phyloP scores from a whole-genome alignment of 768 basidiomycete genomes.

The Suillus sp. region DNA sequence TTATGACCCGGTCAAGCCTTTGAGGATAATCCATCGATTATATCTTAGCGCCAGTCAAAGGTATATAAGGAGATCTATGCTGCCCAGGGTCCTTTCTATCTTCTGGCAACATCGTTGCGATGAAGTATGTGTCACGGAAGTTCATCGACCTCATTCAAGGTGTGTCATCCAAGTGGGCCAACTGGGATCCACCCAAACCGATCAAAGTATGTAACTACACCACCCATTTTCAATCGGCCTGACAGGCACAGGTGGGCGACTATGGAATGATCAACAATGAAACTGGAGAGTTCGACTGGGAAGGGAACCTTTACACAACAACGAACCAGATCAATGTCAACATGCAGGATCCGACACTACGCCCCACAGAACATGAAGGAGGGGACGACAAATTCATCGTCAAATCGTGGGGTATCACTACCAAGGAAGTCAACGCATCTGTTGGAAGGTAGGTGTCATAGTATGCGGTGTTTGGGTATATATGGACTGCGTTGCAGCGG shows the following conservation, averaged over 20 bases:
- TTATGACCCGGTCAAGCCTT: background rate
- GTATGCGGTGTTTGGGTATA: background rate
- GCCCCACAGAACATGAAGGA: conserved; percentile 16
- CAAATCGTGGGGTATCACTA: conserved; percentile 27
- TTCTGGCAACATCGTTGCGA: background rate
- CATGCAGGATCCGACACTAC: conserved; percentile 6
- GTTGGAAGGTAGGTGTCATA: conserved; percentile 24
- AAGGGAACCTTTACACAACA: conserved; percentile 19
- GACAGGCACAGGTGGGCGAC: conserved; percentile 27
- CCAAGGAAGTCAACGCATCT: conserved; percentile 9
- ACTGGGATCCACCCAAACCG: conserved; percentile 37
- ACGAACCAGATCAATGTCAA: background rate
- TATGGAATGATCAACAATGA: conserved; percentile 26
- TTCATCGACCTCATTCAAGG: conserved; percentile 37
- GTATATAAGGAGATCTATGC: background rate
- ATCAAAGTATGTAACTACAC: conserved; percentile 22
- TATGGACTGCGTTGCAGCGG: background rate
- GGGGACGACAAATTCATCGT: conserved; percentile 27
- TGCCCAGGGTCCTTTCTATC: background rate
- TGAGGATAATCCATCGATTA: background rate
- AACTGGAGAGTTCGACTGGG: conserved; percentile 25
- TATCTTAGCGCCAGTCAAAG: background rate
- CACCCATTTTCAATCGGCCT: background rate
- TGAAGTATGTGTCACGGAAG: conserved; percentile 24
- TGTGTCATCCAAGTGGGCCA: conserved; percentile 39